Base-by-base conservation (phyloP, 2,329 filamentous ascomycete genomes). In the Aureobasidium sp. region DNA sequence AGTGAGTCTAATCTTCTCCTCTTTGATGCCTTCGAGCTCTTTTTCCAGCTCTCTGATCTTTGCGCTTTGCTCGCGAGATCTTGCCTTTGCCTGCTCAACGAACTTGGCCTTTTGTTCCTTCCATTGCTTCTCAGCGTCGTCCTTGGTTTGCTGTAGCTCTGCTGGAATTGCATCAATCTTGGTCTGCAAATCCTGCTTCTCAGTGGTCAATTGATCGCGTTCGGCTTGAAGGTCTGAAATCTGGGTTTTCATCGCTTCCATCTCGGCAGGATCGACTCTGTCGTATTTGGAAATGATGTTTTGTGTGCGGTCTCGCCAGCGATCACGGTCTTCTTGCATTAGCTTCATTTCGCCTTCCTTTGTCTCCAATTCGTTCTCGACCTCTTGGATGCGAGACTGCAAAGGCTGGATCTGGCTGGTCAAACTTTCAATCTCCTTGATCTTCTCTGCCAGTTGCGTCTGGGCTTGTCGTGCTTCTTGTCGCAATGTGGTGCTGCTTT, bases 261-360 rank as follows among this genome's bases (percentile, higher is more conserved):
- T 84, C 71, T 97, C 93, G 3, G 90, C 90, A 47, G 94, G 93
- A 71, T 99, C 94, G 58, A 95, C 90, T 62, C 93, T 90, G 68
- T 96, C 92, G 71, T 97, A 97, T 73, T 96, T 97, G 67, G 91
- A 91, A 56, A 99, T 84, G 65, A 99, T 97, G 68, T 95, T 90
- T 72, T 97, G 91, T 1, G 91, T 95, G 27, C 94, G 88, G 79
- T 97, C 93, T 75, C 96, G 91, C 90, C 93, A 97, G 63, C 90
- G 85, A 72, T 97, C 93, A 17, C 94, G 87, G 71, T 97, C 93
- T 69, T 94, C 89, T 67, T 95, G 89, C 11, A 97, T 82, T 66
- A 97, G 83, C 70, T 89, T 90, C 41, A 97, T 84, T 72, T 97
- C 93, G 14, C 91, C 91, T 67, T 95, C 88, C 69, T 92, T 88